Percentiles rank a stretch among this genome's conserved stretches.
Evolutionary conservation across 1,284 basidiomycete species (phyloP).

Genomic region (Sporisorium reilianum): DNA sequence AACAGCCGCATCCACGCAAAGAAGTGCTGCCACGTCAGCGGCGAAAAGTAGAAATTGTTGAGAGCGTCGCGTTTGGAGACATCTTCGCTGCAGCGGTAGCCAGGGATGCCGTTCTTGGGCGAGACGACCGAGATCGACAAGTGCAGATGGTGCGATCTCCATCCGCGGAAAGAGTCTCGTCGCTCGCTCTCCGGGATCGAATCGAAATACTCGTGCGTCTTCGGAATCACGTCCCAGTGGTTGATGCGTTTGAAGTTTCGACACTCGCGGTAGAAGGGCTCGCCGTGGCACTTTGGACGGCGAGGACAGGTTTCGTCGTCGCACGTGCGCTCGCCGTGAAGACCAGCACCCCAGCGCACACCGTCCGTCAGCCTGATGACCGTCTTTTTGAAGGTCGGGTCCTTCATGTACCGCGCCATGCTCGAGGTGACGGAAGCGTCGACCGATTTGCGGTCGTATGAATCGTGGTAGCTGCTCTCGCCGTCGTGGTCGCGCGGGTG

Average conservation of each 20-base stretch:
- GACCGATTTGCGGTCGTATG: slow-evolving; percentile 33
- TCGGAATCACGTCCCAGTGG: slow-evolving; percentile 82
- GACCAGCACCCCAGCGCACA: slow-evolving; percentile 89
- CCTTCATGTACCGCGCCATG: slow-evolving; percentile 56
- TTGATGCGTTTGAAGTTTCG: slow-evolving; percentile 84
- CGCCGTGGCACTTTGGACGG: slow-evolving; percentile 74
- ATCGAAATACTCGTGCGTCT: slow-evolving; percentile 73
- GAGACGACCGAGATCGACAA: slow-evolving; percentile 88
- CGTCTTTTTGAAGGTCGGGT: slow-evolving; percentile 59
- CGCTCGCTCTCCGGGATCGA: slow-evolving; percentile 57
- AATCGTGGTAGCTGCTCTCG: slow-evolving; percentile 33
- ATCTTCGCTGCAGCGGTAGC: slow-evolving; percentile 38
- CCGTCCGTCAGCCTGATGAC: slow-evolving; percentile 80
- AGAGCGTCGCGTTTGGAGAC: slow-evolving; percentile 17
- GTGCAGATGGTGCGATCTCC: slow-evolving; percentile 94
- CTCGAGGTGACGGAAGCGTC: slow-evolving; percentile 33
- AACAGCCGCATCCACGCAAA: slow-evolving; percentile 92
- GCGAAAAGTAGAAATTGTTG: slow-evolving; percentile 88
- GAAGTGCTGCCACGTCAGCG: slow-evolving; percentile 88
- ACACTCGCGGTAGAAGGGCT: slow-evolving; percentile 81
- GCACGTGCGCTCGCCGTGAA: slow-evolving; percentile 87
- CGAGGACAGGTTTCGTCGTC: slow-evolving; percentile 76
- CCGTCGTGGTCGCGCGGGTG: slow-evolving; percentile 18
- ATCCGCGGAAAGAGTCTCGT: slow-evolving; percentile 84
- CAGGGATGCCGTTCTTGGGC: slow-evolving; percentile 60